These are phyloP conservation scores for Trichoderma asperelloides DNA, from an alignment of 495 filamentous ascomycete genomes.

Conservation along the genomic window DNA sequence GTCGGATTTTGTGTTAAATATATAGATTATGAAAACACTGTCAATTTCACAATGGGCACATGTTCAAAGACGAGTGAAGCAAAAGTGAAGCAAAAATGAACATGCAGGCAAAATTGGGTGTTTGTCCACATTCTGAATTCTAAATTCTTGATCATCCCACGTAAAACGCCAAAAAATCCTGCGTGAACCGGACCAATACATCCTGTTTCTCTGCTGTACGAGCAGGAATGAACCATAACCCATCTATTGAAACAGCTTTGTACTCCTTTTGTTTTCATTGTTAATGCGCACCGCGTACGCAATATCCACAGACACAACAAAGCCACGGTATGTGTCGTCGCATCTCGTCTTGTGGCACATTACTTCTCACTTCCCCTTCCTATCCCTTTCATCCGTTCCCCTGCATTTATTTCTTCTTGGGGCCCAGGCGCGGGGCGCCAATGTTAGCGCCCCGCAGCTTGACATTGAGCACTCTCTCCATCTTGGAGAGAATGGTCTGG, in stretches of 20 bases:
- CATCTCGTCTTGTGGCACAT: neutral
- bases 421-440: conserved; percentile 38
- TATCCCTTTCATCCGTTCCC: conserved; percentile 18
- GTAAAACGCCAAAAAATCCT: conserved; percentile 3
- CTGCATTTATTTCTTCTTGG: conserved; percentile 41
- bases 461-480: conserved; percentile 80
- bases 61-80: conserved; percentile 10
- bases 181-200: neutral
- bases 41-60: conserved; percentile 9
- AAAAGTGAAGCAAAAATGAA: conserved; percentile 1
- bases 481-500: conserved; percentile 69
- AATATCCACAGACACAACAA: neutral
- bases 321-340: neutral
- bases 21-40: neutral
- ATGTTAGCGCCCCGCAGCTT: conserved; percentile 75
- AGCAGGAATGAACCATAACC: conserved; percentile 5
- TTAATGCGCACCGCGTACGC: neutral
- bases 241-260: neutral
- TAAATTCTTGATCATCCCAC: neutral
- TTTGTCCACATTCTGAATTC: conserved; percentile 5
- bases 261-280: neutral
- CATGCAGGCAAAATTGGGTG: neutral
- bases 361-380: neutral
- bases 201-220: conserved; percentile 10
- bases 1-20: neutral